phyloP scores from a whole-genome alignment of 306 rosid genomes.

The Dalbergia cultrata region DNA sequence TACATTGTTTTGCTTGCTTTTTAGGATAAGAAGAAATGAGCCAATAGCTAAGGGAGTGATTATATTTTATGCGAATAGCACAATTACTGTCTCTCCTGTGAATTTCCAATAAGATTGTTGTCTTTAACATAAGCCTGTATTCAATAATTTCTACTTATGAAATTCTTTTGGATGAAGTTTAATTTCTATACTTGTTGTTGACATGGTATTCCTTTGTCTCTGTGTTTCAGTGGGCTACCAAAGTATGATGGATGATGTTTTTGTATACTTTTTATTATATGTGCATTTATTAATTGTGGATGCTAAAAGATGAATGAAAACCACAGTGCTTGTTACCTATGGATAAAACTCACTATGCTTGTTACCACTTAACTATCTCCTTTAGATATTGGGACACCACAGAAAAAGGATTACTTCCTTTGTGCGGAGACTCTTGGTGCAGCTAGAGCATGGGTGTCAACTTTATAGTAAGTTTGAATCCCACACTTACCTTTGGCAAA shows the following conservation, averaged over 20 bases:
- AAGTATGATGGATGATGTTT: slow-evolving; percentile 98
- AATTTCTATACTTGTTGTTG: slow-evolving; percentile 30
- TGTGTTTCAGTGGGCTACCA: slow-evolving; percentile 75
- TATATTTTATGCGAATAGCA: slow-evolving; percentile 90
- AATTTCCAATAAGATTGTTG: slow-evolving; percentile 92
- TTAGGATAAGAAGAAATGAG: slow-evolving; percentile 91
- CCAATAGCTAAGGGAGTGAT: slow-evolving; percentile 84
- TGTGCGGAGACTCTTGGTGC: slow-evolving; percentile 99
- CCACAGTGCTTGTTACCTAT: slow-evolving; percentile 1
- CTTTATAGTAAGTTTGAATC: slow-evolving; percentile 83
- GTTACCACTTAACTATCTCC: slow-evolving; percentile 56
- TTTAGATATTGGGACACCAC: slow-evolving; percentile 95
- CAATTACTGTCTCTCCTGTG: slow-evolving; percentile 90
- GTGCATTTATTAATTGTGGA: background rate
- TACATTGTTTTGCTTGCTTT: slow-evolving; percentile 33
- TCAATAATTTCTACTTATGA: slow-evolving; percentile 2
- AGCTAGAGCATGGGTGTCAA: slow-evolving; percentile 97
- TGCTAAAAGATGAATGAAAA: slow-evolving; percentile 23
- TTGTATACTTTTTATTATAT: slow-evolving; percentile 74
- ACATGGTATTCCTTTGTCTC: slow-evolving; percentile 35
- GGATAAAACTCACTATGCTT: background rate
- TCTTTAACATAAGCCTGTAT: too few relatives aligned
- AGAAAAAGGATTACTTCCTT: slow-evolving; percentile 94
- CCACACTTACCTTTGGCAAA: background rate
- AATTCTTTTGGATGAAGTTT: slow-evolving; percentile 16